phyloP scores from a whole-genome alignment of 306 rosid genomes.

The Cajanus cajan region DNA sequence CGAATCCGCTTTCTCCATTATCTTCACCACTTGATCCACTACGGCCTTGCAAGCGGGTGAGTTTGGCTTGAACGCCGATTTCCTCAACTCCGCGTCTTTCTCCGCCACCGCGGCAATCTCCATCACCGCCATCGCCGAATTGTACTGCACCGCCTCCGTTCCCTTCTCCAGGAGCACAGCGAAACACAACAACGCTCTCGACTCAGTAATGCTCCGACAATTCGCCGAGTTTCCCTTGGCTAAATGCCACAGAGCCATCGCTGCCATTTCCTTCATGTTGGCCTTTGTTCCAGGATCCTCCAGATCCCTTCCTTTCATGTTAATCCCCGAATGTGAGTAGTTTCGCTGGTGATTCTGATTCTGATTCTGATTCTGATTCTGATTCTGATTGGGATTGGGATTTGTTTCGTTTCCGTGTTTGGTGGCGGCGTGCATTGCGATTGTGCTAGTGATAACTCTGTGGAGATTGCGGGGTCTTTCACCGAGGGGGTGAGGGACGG shows the following conservation, averaged over 20 bases:
- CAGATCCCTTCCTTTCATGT: conserved; percentile 64
- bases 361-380: background rate
- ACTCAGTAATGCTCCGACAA: conserved; percentile 86
- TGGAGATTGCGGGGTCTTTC: conserved; percentile 53
- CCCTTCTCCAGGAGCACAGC: conserved; percentile 89
- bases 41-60: conserved; percentile 94
- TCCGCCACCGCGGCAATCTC: conserved; percentile 89
- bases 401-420: conserved; percentile 26
- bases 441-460: conserved; percentile 56
- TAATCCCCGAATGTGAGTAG: conserved; percentile 53
- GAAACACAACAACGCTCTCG: conserved; percentile 84
- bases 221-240: conserved; percentile 66
- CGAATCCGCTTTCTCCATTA: conserved; percentile 70
- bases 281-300: conserved; percentile 77
- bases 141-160: conserved; percentile 56
- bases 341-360: conserved; percentile 38
- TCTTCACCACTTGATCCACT: conserved; percentile 71
- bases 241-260: conserved; percentile 77
- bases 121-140: conserved; percentile 94
- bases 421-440: conserved; percentile 51
- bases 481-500: conserved; percentile 59
- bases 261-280: conserved; percentile 85
- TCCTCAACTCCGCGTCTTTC: conserved; percentile 77
- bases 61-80: conserved; percentile 89
- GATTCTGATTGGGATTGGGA: background rate